A percentile compares a stretch with the other conserved stretches of the same genome.
Conservation (phyloP, 306 rosid genomes). For the Quercus bicolor region DNA sequence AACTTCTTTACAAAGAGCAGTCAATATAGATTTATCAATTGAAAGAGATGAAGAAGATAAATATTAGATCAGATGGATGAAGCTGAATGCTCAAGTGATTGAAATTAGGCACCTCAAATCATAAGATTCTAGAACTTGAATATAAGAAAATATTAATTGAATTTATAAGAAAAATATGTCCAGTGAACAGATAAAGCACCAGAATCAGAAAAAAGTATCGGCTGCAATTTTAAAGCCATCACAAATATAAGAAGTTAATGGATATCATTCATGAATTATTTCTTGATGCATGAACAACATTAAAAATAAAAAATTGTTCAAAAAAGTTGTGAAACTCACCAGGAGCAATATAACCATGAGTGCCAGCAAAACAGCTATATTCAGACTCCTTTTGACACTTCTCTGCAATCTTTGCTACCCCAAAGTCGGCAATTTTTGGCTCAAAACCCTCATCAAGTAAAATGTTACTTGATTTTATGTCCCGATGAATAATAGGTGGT, state of each 20-base stretch:
- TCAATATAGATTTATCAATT: neutral
- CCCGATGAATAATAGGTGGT: constrained; percentile 82
- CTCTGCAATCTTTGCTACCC: constrained; percentile 78
- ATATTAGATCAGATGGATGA: no score
- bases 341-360: constrained; percentile 96
- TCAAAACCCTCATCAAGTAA: constrained; percentile 71
- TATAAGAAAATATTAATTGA: neutral
- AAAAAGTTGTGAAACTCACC: constrained; percentile 50
- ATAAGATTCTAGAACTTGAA: neutral
- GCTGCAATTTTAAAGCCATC: neutral
- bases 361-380: constrained; percentile 73
- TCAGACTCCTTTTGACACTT: constrained; percentile 45
- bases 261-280: constrained; percentile 3
- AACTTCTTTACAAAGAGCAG: neutral
- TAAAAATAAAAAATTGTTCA: neutral
- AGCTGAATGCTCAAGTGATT: no score
- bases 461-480: constrained; percentile 89
- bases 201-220: no score
- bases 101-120: no score
- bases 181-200: no score
- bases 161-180: neutral
- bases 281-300: neutral
- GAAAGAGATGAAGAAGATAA: no score
- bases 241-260: neutral
- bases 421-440: constrained; percentile 94